Evolutionary conservation across 1,284 basidiomycete genomes (phyloP), one percentile per base, ranked within the genome.

Genomic region (Anthracocystis panici-leucophaei): DNA sequence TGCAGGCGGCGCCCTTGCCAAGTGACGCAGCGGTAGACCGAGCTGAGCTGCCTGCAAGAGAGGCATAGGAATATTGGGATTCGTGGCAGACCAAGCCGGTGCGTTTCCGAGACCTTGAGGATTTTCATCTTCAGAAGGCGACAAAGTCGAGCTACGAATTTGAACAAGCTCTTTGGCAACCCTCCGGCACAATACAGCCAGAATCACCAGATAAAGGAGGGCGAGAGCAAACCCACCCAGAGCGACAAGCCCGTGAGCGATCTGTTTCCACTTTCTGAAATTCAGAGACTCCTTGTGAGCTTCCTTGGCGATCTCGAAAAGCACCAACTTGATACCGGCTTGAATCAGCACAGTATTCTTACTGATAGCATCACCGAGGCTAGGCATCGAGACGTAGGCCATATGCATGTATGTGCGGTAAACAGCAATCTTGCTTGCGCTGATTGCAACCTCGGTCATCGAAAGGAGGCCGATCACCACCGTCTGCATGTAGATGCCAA

Each of bases 131-230:
- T 2, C 42, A 6, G 31, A 18, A 38, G 2, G 5, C 18, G n/a
- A 44, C 0, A 20, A 14, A 8, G 65, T 46, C 10, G 44, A 46
- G 10, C 38, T 31, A 7, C 71, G 54, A 25, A 74, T 16, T 35
- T 58, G 46, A 5, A 44, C 61, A 1, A 74, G 46, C 38, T 74
- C 71, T 11, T 31, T 35, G 10, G 44, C 58, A 6, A 69, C 65
- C 23, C 45, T 63, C 5, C 63, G 23, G 0, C 62, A 31, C 5
- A 74, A 46, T 21, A 33, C 12, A 0, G 56, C 41, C 23, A 74
- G 40, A 10, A 69, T 63, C 2, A 27, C 27, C 5, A 62, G 41
- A 21, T 74, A 74, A 2, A 10, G 10, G 3, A 58, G 0, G 1
- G 52, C 18, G 2, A 65, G 46, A 2, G 27, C 21, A 8, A 65